phyloP scores from a whole-genome alignment of 148 eudicot genomes.

The Fagopyrum tataricum region DNA sequence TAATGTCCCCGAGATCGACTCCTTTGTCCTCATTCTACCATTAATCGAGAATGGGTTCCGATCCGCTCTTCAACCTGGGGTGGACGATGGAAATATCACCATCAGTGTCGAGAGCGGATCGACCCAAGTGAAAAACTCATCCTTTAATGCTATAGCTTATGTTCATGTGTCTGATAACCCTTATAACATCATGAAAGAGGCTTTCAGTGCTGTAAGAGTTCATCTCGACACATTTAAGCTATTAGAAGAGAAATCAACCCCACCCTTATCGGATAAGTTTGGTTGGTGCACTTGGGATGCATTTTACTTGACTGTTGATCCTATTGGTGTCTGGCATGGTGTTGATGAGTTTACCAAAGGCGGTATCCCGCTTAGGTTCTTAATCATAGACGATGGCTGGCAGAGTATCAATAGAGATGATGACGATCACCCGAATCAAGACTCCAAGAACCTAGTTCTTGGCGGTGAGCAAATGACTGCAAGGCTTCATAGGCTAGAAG shows the following conservation, averaged over 20 bases:
- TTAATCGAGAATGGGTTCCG: conserved; percentile 45
- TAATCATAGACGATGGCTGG: conserved; percentile 74
- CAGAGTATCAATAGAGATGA: conserved; percentile 45
- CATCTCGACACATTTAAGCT: conserved; percentile 55
- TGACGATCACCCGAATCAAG: conserved; percentile 30
- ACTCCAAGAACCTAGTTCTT: conserved; percentile 34
- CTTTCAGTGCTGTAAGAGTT: conserved; percentile 45
- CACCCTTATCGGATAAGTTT: conserved; percentile 38
- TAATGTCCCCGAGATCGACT: conserved; percentile 44
- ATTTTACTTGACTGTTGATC: conserved; percentile 52
- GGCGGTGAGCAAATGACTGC: conserved; percentile 71
- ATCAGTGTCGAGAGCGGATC: conserved; percentile 60
- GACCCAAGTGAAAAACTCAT: conserved; percentile 26
- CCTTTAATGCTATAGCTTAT: conserved; percentile 48
- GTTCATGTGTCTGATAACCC: conserved; percentile 58
- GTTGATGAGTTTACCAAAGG: conserved; percentile 37
- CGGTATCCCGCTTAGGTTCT: conserved; percentile 40
- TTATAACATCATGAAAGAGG: conserved; percentile 56
- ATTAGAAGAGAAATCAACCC: conserved; percentile 52
- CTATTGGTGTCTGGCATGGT: conserved; percentile 51
- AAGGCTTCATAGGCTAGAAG: conserved; percentile 48
- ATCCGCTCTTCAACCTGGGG: conserved; percentile 52
- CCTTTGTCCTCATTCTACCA: conserved; percentile 48
- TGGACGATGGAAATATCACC: conserved; percentile 19
- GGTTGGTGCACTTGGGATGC: conserved; percentile 88